Conservation (phyloP, 2,329 filamentous ascomycete species). For the Aspergillus flavus region DNA sequence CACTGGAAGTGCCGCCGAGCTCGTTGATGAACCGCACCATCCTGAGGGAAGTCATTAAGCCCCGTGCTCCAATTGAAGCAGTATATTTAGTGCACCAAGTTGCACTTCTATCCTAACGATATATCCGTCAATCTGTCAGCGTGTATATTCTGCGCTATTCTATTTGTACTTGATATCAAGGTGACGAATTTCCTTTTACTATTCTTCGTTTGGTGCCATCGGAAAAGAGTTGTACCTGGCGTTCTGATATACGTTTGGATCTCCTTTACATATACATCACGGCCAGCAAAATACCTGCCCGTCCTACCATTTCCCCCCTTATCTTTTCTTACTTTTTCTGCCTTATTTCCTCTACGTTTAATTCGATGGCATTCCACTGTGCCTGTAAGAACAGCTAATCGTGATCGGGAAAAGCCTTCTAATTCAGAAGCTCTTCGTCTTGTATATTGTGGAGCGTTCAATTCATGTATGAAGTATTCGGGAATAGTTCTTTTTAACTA, state of each 20-base stretch:
- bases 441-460: slow-evolving; percentile 22
- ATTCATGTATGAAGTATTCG: slow-evolving; percentile 22
- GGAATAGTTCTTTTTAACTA: slow-evolving; percentile 17
- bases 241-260: slow-evolving; percentile 20
- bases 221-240: slow-evolving; percentile 15
- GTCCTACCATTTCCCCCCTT: neutral
- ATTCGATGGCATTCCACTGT: neutral
- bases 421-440: slow-evolving; percentile 1
- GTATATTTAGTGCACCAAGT: neutral
- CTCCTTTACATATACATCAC: slow-evolving; percentile 12
- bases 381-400: slow-evolving; percentile 1
- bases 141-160: neutral
- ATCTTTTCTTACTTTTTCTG: slow-evolving; percentile 1
- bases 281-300: slow-evolving; percentile 5
- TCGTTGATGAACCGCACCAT: slow-evolving; percentile 41
- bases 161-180: slow-evolving; percentile 20
- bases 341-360: neutral
- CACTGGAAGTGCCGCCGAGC: slow-evolving; percentile 47
- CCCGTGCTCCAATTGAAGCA: slow-evolving; percentile 1
- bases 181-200: slow-evolving; percentile 25
- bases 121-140: slow-evolving; percentile 14
- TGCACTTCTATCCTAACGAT: slow-evolving; percentile 4
- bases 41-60: slow-evolving; percentile 16
- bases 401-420: neutral
- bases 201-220: slow-evolving; percentile 2